Evolutionary conservation across 2,329 filamentous ascomycete species (phyloP).

Genomic region (Arthrobotrys musiformis): DNA sequence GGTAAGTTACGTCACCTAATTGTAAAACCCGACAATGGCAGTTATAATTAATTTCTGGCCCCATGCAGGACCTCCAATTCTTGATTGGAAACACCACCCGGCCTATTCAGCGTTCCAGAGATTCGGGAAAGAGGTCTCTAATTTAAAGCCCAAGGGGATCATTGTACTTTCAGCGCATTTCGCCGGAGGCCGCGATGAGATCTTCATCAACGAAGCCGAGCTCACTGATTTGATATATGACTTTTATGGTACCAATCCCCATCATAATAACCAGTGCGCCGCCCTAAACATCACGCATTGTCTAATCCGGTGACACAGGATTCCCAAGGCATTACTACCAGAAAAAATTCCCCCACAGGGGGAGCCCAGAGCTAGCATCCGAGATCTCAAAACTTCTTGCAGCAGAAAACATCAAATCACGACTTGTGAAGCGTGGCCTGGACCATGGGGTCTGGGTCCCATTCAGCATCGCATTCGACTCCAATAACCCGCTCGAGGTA

Average conservation of each 20-base stretch:
- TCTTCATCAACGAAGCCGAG: slow-evolving; percentile 41
- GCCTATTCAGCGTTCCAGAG: slow-evolving; percentile 73
- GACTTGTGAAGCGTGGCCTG: slow-evolving; percentile 72
- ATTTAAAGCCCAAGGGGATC: slow-evolving; percentile 76
- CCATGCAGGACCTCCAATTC: slow-evolving; percentile 63
- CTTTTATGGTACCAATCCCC: slow-evolving; percentile 31
- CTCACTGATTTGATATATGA: slow-evolving; percentile 46
- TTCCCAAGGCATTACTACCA: slow-evolving; percentile 77
- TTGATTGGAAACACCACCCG: slow-evolving; percentile 75
- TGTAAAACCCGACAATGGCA: not conserved
- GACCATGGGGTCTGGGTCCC: slow-evolving; percentile 81
- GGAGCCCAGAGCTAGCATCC: slow-evolving; percentile 70
- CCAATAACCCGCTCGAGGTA: slow-evolving; percentile 72
- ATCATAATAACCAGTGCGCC: too few species aligned
- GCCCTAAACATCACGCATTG: not conserved
- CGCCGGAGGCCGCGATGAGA: slow-evolving; percentile 22
- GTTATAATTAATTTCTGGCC: not conserved
- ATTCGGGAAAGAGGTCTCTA: slow-evolving; percentile 77
- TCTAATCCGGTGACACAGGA: slow-evolving; percentile 62
- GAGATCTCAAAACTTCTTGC: slow-evolving; percentile 70
- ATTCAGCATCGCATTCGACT: slow-evolving; percentile 72
- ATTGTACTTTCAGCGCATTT: slow-evolving; percentile 81
- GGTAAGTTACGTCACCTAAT: slow-evolving; percentile 19
- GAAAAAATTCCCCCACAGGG: slow-evolving; percentile 73
- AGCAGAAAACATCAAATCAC: slow-evolving; percentile 70